Conservation (phyloP, 1,284 basidiomycete genomes). For the Anthracocystis walkeri region DNA sequence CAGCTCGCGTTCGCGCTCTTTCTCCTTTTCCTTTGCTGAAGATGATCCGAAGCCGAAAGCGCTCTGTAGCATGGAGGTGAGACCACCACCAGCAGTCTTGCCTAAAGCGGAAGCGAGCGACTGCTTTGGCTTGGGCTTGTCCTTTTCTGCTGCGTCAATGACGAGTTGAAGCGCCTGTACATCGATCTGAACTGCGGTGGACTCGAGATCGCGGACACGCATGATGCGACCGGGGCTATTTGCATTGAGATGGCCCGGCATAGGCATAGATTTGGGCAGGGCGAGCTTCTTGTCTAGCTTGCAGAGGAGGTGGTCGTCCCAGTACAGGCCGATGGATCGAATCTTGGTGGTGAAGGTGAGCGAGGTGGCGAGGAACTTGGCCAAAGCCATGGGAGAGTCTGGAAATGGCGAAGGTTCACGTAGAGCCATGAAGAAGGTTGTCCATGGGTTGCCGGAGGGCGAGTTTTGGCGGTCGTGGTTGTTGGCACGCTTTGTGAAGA, state of each 20-base stretch:
- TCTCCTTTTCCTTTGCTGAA: conserved; percentile 44
- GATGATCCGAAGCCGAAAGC: conserved; percentile 69
- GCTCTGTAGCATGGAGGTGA: conserved; percentile 68
- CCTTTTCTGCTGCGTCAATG: conserved; percentile 77
- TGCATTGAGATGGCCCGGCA: conserved; percentile 74
- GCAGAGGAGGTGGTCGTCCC: conserved; percentile 81
- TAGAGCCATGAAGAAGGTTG: conserved; percentile 88
- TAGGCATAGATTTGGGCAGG: conserved; percentile 74
- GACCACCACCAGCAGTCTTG: conserved; percentile 64
- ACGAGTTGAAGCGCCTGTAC: conserved; percentile 86
- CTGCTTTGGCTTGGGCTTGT: conserved; percentile 72
- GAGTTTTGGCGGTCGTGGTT: conserved; percentile 45
- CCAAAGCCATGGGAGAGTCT: conserved; percentile 81
- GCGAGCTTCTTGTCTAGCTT: conserved; percentile 80
- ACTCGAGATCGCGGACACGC: conserved; percentile 77
- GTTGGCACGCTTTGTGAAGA: conserved; percentile 61
- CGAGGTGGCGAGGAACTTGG: conserved; percentile 89
- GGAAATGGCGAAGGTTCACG: conserved; percentile 87
- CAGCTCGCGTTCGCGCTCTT: conserved; percentile 35
- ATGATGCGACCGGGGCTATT: conserved; percentile 75
- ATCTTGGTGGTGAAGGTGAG: conserved; percentile 93
- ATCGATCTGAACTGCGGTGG: conserved; percentile 82
- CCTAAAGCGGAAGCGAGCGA: conserved; percentile 56
- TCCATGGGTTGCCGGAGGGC: conserved; percentile 75
- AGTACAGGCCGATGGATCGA: conserved; percentile 74